Evolutionary conservation across 768 basidiomycete genomes (phyloP), one percentile per base, ranked within the genome.

Genomic region (Leccinum broughii): DNA sequence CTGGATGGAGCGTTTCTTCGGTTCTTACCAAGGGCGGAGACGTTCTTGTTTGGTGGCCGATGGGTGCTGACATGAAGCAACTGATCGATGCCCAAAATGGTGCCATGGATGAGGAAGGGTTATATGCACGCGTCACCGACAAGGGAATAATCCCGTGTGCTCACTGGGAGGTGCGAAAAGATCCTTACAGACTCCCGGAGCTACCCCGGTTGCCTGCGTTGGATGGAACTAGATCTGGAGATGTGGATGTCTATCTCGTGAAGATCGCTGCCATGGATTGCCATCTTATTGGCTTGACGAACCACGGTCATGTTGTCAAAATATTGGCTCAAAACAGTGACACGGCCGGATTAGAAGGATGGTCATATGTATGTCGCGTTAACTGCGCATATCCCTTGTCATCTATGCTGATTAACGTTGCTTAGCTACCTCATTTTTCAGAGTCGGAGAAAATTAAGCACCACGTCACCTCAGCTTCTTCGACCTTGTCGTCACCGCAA

Each of bases 1-100:
- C 90, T 65, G 93, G 93, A 48, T 95, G 93, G 93, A 61, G 68
- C 14, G 91, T 89, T 72, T 88, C 88, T n/a, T 82, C 86, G 11
- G 77, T 88, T 32, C 84, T 96, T 66, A 89, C 87, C 9, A 77
- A 80, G 61, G 78, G 81, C n/a, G 90, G 92, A 3, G 83, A 86
- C 51, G 86, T 90, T 49, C 84, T 86, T 62, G 84, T 89, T 4
- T 92, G 87, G 84, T 93, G 87, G 86, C 90, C 89, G 3, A 78
- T 79, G 59, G 69, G 72, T 6, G 85, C 81, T 3, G 63, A 65
- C 7, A 77, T 89, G 68, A 64, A 68, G 17, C 63, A 73, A 10
- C 62, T 59, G 3, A 72, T 85, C 55, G 63, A 70, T 35, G 67
- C 67, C 24, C 78, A 78, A 59, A 77, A 82, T 62, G 68, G 61